Conservation (phyloP, 768 basidiomycete genomes). For the Suillus subalutaceus region DNA sequence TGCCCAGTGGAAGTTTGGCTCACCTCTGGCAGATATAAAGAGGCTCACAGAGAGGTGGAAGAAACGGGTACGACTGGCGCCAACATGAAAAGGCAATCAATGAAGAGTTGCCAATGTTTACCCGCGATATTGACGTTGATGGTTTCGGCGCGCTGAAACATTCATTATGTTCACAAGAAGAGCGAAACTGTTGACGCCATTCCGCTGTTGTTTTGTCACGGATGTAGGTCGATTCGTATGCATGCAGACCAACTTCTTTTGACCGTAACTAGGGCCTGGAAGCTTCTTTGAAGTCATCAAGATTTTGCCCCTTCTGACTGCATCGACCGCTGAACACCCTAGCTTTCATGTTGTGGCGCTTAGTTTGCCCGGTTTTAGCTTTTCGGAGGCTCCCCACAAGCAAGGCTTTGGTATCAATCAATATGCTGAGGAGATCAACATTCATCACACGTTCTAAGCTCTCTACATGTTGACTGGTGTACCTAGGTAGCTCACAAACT, state of each 20-base stretch:
- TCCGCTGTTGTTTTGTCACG: constrained; percentile 63
- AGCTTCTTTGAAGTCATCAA: constrained; percentile 60
- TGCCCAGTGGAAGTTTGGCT: constrained; percentile 54
- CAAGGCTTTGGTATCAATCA: constrained; percentile 51
- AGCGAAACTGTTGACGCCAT: constrained; percentile 50
- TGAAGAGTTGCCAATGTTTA: constrained; percentile 35
- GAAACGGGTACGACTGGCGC: constrained; percentile 58
- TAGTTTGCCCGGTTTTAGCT: constrained; percentile 43
- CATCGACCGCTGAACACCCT: constrained; percentile 44
- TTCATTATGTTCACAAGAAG: constrained; percentile 63
- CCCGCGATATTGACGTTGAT: constrained; percentile 50
- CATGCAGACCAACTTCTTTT: background rate
- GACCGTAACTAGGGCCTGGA: constrained; percentile 54
- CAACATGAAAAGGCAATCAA: constrained; percentile 55
- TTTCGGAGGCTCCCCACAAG: constrained; percentile 58
- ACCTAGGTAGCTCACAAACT: constrained; percentile 48
- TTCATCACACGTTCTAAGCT: background rate
- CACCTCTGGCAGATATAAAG: constrained; percentile 49
- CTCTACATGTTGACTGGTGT: constrained; percentile 12
- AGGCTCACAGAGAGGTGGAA: constrained; percentile 55
- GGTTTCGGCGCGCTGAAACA: constrained; percentile 49
- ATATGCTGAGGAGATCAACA: constrained; percentile 51
- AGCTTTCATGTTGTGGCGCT: constrained; percentile 63
- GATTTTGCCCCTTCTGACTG: constrained; percentile 50
- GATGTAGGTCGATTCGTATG: constrained; percentile 38